A percentile compares a stretch with the other conserved stretches of the same genome.
Evolutionary conservation across 495 filamentous ascomycete genomes (phyloP).

Genomic region (Aspergillus ellipticus): DNA sequence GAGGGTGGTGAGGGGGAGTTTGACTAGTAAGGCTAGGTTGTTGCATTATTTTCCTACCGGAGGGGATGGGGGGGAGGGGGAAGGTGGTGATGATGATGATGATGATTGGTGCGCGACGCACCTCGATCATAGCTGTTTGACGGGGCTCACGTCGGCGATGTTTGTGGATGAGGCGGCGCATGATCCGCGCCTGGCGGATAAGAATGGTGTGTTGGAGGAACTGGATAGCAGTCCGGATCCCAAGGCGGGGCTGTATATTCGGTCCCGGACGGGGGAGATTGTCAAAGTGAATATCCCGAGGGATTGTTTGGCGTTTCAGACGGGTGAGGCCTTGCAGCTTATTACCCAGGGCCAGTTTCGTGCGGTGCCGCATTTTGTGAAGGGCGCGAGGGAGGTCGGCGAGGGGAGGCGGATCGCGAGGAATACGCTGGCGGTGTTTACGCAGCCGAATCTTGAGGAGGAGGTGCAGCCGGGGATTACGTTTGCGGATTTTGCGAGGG

Average conservation of each 20-base stretch:
- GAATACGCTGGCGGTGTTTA: slow-evolving; percentile 96
- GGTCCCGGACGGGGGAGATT: slow-evolving; percentile 69
- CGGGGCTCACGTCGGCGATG: slow-evolving; percentile 91
- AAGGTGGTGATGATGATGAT: slow-evolving; percentile 46
- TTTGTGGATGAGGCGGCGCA: slow-evolving; percentile 76
- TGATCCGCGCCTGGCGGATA: slow-evolving; percentile 1
- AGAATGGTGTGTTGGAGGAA: too few relatives aligned
- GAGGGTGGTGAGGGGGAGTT: slow-evolving; percentile 75
- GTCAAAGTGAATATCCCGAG: slow-evolving; percentile 86
- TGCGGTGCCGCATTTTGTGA: slow-evolving; percentile 95
- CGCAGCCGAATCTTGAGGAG: slow-evolving; percentile 89
- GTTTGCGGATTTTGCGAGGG: slow-evolving; percentile 86
- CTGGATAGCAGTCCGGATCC: slow-evolving; percentile 73
- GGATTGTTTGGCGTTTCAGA: slow-evolving; percentile 94
- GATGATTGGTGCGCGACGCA: slow-evolving; percentile 98
- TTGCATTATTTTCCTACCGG: slow-evolving; percentile 84
- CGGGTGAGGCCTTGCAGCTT: slow-evolving; percentile 82
- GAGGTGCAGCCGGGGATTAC: slow-evolving; percentile 68
- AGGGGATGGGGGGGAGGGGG: too few relatives aligned
- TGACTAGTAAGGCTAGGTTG: slow-evolving; percentile 86
- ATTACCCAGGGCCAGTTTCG: slow-evolving; percentile 87
- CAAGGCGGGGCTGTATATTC: slow-evolving; percentile 84
- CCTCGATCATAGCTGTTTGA: slow-evolving; percentile 88
- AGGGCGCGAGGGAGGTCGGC: slow-evolving; percentile 49
- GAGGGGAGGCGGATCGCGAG: slow-evolving; percentile 60